These are phyloP conservation scores for Forsythia viridissima DNA, from an alignment of 257 asterid genomes.

Conservation along the genomic window DNA sequence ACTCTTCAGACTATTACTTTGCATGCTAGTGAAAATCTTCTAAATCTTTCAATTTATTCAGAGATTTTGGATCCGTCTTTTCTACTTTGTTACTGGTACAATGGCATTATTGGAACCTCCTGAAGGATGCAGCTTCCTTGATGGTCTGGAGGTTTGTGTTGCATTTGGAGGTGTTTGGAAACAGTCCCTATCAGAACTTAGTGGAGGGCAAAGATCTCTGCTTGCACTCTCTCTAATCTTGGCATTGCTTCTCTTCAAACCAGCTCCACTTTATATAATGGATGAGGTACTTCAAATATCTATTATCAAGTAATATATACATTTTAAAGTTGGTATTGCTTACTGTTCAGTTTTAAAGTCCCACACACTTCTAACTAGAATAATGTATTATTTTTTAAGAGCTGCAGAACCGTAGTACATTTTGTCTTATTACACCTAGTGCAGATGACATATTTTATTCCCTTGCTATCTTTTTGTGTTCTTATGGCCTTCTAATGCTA, in stretches of 20 bases:
- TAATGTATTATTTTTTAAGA: neutral
- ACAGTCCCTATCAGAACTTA: slow-evolving; percentile 93
- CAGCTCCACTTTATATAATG: slow-evolving; percentile 94
- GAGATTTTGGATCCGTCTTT: slow-evolving; percentile 98
- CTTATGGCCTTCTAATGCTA: neutral
- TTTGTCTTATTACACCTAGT: neutral
- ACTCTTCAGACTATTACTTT: slow-evolving; percentile 1
- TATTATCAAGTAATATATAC: neutral
- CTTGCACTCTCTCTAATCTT: slow-evolving; percentile 92
- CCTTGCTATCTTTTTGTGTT: neutral
- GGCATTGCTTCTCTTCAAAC: slow-evolving; percentile 97
- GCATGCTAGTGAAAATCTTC: slow-evolving; percentile 12
- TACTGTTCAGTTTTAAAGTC: neutral
- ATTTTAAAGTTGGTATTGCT: neutral
- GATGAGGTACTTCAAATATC: slow-evolving; percentile 70
- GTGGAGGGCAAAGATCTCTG: slow-evolving; percentile 97
- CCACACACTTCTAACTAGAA: neutral
- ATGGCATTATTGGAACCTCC: slow-evolving; percentile 95
- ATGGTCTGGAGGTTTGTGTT: slow-evolving; percentile 92
- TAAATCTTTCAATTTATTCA: slow-evolving; percentile 35
- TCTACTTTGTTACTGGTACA: slow-evolving; percentile 91
- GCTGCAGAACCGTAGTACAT: neutral
- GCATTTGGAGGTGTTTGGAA: slow-evolving; percentile 99
- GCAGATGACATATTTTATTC: neutral
- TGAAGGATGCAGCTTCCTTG: slow-evolving; percentile 92